These are phyloP conservation scores for Pneumocystis sp. DNA, from an alignment of 1,139 yeast genomes.

Conservation along the genomic window DNA sequence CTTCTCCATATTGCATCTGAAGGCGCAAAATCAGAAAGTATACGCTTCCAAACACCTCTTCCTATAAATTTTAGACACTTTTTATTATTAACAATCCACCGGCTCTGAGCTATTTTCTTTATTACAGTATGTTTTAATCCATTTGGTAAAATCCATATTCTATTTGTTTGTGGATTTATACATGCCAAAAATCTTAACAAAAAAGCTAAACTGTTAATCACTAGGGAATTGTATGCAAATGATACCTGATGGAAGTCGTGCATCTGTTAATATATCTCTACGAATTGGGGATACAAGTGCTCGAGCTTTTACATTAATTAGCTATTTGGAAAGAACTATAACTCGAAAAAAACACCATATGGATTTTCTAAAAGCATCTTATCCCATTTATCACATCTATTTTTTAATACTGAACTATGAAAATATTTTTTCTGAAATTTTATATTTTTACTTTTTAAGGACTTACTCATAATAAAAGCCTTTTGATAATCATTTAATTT, in stretches of 20 bases:
- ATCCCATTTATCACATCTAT: not conserved
- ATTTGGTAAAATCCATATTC: conserved; percentile 3
- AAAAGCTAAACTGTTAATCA: not conserved
- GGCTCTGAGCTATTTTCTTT: not conserved
- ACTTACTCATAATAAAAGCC: not conserved
- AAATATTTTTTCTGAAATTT: not conserved
- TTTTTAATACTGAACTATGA: not conserved
- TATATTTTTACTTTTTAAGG: not conserved
- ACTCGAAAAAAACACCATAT: not conserved
- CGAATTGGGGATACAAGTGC: not conserved
- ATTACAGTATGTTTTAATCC: not conserved
- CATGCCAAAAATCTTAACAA: not conserved
- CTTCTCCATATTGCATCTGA: conserved; percentile 2
- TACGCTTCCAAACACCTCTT: not conserved
- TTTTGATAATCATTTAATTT: not conserved
- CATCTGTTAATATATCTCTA: not conserved
- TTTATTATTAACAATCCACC: not conserved
- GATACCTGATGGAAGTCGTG: not conserved
- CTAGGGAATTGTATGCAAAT: not conserved
- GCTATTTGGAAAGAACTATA: not conserved
- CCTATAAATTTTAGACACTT: not conserved
- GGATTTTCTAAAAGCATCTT: not conserved
- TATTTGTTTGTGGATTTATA: not conserved
- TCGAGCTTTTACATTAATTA: not conserved
- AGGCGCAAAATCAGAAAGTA: not conserved